Evolutionary conservation across 2,329 filamentous ascomycete species (phyloP).

Genomic region (Aspergillus brunneoviolaceus): DNA sequence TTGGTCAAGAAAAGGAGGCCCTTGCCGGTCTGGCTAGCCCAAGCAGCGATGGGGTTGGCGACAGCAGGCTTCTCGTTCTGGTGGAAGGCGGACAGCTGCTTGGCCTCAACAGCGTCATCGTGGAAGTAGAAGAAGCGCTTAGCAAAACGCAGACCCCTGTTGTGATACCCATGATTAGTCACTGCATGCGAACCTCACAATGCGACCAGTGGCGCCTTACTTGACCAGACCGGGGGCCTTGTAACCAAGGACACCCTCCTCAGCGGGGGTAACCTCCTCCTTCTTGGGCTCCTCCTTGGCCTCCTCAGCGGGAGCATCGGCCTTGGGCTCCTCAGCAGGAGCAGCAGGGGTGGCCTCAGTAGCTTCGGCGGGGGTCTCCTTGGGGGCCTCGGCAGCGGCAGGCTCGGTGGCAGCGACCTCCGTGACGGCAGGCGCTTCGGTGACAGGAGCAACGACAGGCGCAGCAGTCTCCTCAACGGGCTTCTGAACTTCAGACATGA

Average conservation of each 20-base stretch:
- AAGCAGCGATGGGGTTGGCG: slow-evolving; percentile 77
- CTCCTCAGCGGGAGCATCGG: slow-evolving; percentile 40
- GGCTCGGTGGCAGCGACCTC: slow-evolving; percentile 38
- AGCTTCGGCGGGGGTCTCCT: slow-evolving; percentile 33
- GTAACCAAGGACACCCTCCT: slow-evolving; percentile 83
- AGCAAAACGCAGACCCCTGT: slow-evolving; percentile 80
- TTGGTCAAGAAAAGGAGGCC: slow-evolving; percentile 90
- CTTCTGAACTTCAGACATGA: slow-evolving; percentile 75
- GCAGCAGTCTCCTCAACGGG: slow-evolving; percentile 60
- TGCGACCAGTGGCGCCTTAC: slow-evolving; percentile 55
- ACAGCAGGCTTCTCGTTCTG: slow-evolving; percentile 83
- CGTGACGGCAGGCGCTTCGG: slow-evolving; percentile 36
- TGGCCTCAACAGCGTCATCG: slow-evolving; percentile 68
- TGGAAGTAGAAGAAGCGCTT: slow-evolving; percentile 94
- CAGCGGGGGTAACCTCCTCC: slow-evolving; percentile 64
- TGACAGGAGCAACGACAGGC: slow-evolving; percentile 38
- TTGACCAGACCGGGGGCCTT: slow-evolving; percentile 88
- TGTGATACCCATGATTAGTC: slow-evolving; percentile 23
- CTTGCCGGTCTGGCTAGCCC: slow-evolving; percentile 92
- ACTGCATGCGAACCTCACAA: background rate
- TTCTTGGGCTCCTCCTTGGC: slow-evolving; percentile 33
- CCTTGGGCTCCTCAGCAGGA: slow-evolving; percentile 36
- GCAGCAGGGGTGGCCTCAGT: slow-evolving; percentile 38
- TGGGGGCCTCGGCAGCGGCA: slow-evolving; percentile 31
- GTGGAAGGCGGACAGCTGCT: slow-evolving; percentile 73